These are phyloP conservation scores for Malus sieversii DNA, from an alignment of 306 rosid species.

Conservation along the genomic window DNA sequence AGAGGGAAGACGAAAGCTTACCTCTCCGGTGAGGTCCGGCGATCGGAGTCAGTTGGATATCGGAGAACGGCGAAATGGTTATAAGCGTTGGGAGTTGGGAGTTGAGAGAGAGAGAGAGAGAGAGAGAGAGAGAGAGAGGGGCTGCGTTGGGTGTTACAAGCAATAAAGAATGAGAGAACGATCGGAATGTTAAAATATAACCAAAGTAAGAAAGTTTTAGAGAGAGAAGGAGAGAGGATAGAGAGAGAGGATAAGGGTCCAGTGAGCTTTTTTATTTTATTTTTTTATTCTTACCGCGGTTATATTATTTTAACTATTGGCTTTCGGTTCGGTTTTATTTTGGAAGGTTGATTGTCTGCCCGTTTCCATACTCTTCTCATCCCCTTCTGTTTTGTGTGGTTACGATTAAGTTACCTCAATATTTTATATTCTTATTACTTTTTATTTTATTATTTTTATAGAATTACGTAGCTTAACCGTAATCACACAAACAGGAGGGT, in stretches of 20 bases:
- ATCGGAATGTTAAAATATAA: not conserved
- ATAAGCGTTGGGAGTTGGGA: not conserved
- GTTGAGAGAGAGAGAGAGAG: not conserved
- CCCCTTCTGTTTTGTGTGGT: too few relatives aligned
- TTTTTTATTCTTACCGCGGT: conserved; percentile 11
- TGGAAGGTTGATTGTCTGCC: not conserved
- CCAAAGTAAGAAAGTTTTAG: not conserved
- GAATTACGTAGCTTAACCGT: too few relatives aligned
- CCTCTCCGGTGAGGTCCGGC: conserved; percentile 16
- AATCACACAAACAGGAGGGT: too few relatives aligned
- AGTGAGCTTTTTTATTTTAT: not conserved
- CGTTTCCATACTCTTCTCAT: too few relatives aligned
- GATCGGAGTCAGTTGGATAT: not conserved
- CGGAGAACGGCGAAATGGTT: conserved; percentile 15
- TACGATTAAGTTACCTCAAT: accelerated
- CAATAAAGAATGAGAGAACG: conserved; percentile 7
- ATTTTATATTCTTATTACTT: too few relatives aligned
- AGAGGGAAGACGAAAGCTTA: not conserved
- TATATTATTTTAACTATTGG: not conserved
- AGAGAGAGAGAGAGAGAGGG: conserved; percentile 13
- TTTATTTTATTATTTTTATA: too few relatives aligned
- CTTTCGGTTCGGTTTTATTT: not conserved
- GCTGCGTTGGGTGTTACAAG: conserved; percentile 15
- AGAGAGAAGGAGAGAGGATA: not conserved
- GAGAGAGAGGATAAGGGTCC: not conserved